Evolutionary conservation across 2,329 filamentous ascomycete species (phyloP).

Genomic region (Monosporascus sp.): DNA sequence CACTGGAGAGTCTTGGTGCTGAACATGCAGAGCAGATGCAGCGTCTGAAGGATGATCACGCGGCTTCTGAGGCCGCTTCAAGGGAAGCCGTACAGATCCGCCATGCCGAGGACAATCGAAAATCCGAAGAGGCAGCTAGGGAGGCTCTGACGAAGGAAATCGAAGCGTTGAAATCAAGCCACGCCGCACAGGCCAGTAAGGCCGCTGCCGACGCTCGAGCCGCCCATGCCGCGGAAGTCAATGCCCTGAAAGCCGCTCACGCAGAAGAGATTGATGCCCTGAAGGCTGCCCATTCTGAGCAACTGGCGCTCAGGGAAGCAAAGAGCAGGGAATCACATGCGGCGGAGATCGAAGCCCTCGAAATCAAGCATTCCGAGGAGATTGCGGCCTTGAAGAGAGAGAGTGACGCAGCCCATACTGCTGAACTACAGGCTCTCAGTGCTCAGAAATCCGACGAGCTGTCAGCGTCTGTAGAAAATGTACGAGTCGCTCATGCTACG

Average conservation of each 20-base stretch:
- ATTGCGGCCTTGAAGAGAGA: conserved; percentile 3
- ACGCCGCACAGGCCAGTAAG: conserved; percentile 10
- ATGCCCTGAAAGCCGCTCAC: conserved; percentile 8
- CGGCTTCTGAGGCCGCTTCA: neutral
- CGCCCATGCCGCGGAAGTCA: conserved; percentile 11
- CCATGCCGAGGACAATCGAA: conserved; percentile 13
- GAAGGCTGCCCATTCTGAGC: conserved; percentile 5
- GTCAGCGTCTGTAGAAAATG: conserved; percentile 11
- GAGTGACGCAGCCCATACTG: conserved; percentile 7
- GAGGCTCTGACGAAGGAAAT: conserved; percentile 16
- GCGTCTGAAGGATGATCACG: neutral
- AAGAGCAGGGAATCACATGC: conserved; percentile 2
- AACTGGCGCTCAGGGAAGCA: conserved; percentile 1
- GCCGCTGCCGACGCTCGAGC: conserved; percentile 7
- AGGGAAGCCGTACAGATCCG: conserved; percentile 13
- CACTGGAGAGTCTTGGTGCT: conserved; percentile 8
- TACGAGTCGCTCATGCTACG: conserved; percentile 11
- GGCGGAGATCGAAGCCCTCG: conserved; percentile 6
- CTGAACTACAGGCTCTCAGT: conserved; percentile 13
- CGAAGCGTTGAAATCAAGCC: conserved; percentile 14
- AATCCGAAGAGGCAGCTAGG: conserved; percentile 12
- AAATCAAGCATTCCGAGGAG: conserved; percentile 10
- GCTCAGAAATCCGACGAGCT: conserved; percentile 13
- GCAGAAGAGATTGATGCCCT: conserved; percentile 9
- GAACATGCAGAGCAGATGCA: conserved; percentile 2